These are phyloP conservation scores for Pestalotiopsis sp. DNA, from an alignment of 2,329 filamentous ascomycete genomes.

Conservation along the genomic window DNA sequence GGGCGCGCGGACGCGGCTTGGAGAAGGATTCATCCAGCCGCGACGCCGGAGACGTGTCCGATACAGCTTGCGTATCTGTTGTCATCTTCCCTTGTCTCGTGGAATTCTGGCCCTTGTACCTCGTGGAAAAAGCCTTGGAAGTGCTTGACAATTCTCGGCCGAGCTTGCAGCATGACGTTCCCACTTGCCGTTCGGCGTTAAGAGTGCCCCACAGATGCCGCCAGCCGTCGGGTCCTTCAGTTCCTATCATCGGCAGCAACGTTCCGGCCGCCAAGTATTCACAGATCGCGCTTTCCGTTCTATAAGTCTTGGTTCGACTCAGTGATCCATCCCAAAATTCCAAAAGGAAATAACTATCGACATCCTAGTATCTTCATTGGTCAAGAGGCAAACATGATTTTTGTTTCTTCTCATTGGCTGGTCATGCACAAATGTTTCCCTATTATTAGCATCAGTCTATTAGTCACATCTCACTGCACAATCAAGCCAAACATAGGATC, in stretches of 20 bases:
- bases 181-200: neutral
- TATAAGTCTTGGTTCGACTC: no score
- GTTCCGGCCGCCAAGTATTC: neutral
- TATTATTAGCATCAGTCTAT: no score
- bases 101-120: neutral
- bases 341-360: no score
- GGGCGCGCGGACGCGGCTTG: constrained; percentile 46
- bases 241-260: neutral
- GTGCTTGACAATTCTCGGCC: neutral
- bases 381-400: no score
- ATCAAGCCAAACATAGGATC: no score
- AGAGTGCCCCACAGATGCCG: neutral
- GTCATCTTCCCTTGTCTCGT: neutral
- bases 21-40: constrained; percentile 24
- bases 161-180: neutral
- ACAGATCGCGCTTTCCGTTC: no score
- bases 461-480: no score
- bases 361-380: no score
- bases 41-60: neutral
- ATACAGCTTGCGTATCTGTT: neutral
- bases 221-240: neutral
- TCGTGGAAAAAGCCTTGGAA: neutral
- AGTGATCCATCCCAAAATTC: no score
- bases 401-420: no score
- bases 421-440: no score